Evolutionary conservation across 2,329 filamentous ascomycete species (phyloP), one percentile per base, ranked within the genome.

Genomic region (Ophiocordyceps camponoti-leonardi): DNA sequence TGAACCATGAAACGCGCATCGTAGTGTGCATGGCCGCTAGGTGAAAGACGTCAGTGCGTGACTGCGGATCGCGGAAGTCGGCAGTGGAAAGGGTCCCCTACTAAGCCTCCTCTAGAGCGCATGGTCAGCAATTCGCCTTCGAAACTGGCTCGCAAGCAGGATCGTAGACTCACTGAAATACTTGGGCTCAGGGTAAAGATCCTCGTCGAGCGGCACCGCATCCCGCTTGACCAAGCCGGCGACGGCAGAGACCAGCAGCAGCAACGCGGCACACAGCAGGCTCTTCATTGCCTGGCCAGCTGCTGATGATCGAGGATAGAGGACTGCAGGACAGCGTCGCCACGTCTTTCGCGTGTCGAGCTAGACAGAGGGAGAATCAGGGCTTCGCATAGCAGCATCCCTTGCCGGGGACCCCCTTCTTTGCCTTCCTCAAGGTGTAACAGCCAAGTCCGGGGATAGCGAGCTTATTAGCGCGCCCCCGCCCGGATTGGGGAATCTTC

Each of bases 1-100:
- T 59, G 52, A 14, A 57, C 54, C 42, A 62, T 59, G 48, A 68
- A 73, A 14, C 64, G 60, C 4, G 45, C 44, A 44, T 67, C 64
- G 49, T 67, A 67, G 46, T 48, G 47, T 8, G 47, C 18, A 8
- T 45, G 7, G 33, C 20, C 16, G 39, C 47, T 46, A 3, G 4
- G 12, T 28, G 26, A 28, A 28, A 6, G 23, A 14, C 12, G 43
- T 42, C 8, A 28, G 44, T 37, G 14, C 16, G 12, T 28, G 26
- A 28, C 4, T 28, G 26, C 26, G 26, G 2, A 28, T 28, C 5
- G 10, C 11, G 2, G 6, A 10, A 3, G 18, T 37, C 35, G 4
- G 35, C 8, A 1, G 18, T 11, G n/a, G 11, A 14, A 26, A 26
- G 23, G 22, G 6, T 18, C 11, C 20, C 46, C 13, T 45, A 45